Conservation (phyloP, 129 eudicot genomes). For the Helianthus tuberosus region DNA sequence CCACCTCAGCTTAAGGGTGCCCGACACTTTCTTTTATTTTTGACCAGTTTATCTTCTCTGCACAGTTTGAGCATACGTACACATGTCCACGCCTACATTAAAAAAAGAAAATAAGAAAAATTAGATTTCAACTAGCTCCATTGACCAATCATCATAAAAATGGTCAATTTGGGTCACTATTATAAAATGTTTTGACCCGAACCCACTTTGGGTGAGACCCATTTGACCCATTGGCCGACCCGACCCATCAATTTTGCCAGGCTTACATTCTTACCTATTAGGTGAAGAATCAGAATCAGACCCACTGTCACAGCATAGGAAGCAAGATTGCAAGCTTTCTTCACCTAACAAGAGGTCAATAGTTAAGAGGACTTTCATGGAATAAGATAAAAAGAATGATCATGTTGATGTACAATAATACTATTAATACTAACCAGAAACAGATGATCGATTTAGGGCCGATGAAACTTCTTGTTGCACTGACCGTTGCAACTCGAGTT, state of each 20-base stretch:
- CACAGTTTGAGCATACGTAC: conserved; percentile 75
- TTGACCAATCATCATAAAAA: not conserved
- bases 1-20: conserved; percentile 83
- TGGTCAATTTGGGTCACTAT: not conserved
- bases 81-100: conserved; percentile 72
- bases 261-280: conserved; percentile 51
- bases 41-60: conserved; percentile 57
- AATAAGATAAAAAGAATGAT: not conserved
- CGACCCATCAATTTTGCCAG: not conserved
- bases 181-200: not conserved
- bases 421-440: conserved; percentile 19
- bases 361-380: not conserved
- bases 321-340: conserved; percentile 47
- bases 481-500: conserved; percentile 75
- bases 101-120: not conserved
- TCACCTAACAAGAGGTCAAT: conserved; percentile 29
- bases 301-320: conserved; percentile 55
- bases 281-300: conserved; percentile 70
- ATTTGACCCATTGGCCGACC: not conserved
- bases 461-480: conserved; percentile 82
- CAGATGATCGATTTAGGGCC: conserved; percentile 52
- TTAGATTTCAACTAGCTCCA: not conserved
- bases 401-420: not conserved
- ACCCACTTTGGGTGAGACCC: not conserved
- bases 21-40: conserved; percentile 49